phyloP scores from a whole-genome alignment of 202 grass and related monocot species.

The Saccharum hybrid region DNA sequence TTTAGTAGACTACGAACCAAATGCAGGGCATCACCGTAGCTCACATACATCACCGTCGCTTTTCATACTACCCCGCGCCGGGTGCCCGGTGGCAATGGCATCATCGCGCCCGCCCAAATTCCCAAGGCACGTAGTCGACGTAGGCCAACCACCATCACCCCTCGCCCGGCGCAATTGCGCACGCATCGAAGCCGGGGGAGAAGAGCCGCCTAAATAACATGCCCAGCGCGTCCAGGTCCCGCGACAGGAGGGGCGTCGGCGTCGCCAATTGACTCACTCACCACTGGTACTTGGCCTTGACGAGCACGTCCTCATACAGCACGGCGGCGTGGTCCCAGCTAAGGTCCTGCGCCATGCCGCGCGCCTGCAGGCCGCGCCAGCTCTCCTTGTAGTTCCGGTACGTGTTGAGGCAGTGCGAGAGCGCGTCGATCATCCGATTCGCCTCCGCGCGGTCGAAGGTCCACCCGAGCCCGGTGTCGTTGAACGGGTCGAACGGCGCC shows the following conservation, averaged over 20 bases:
- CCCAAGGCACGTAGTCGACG: not conserved
- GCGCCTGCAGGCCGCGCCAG: constrained; percentile 65
- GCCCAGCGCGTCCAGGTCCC: not conserved
- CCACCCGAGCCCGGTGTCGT: constrained; percentile 65
- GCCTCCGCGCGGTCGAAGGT: constrained; percentile 73
- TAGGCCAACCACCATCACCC: not conserved
- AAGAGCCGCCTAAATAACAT: not conserved
- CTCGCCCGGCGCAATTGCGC: not conserved
- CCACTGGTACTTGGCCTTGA: constrained; percentile 95
- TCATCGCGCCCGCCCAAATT: not conserved
- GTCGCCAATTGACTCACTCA: constrained; percentile 33
- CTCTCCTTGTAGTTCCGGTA: constrained; percentile 74
- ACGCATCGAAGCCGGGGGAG: not conserved
- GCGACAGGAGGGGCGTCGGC: constrained; percentile 4
- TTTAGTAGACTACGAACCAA: constrained; percentile 1
- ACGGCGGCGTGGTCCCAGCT: constrained; percentile 85
- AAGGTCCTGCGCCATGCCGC: constrained; percentile 82
- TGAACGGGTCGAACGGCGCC: constrained; percentile 70
- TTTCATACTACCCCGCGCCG: not conserved
- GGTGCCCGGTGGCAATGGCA: not conserved
- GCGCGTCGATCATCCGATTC: constrained; percentile 63
- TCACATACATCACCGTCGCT: not conserved
- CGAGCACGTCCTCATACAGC: constrained; percentile 77
- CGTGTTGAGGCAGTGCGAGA: constrained; percentile 81
- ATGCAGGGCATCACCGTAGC: not conserved